Base-by-base conservation (phyloP, 805 yeast species). In the Priceomyces medius region DNA sequence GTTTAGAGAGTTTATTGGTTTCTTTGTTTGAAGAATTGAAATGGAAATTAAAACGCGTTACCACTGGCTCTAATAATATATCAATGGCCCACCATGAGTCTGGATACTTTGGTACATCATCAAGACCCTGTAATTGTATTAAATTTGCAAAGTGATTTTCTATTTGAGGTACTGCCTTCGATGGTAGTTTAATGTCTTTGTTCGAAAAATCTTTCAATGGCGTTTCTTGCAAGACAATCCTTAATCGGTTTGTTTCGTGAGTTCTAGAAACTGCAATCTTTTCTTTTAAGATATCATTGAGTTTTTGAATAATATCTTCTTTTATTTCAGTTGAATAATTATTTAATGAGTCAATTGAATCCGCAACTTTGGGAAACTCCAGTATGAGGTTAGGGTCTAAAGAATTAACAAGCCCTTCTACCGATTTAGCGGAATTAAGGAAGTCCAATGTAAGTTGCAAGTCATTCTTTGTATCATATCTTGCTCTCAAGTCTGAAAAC, bases 1-100 rank as follows among this genome's bases (percentile, higher is more conserved):
- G 90, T 51, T 80, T 80, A 43, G 82, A 81, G 19, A 78, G 53
- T 34, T 79, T 73, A 51, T 82, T 83, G 0, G 90, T 84, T 24
- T 81, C 84, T 29, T 59, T 65, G 20, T 71, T 63, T 1, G 55
- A 33, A 3, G 76, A 65, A 37, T 76, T 74, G 53, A 84, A 85
- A 54, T 85, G 88, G 60, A 63, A 85, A 31, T 68, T 62, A 53
- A 85, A 79, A 31, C 85, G 68, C 9, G 68, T 49, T 6, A 63
- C 61, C 20, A 82, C 65, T 1, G 77, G 76, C 19, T 61, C 57
- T 2, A 76, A 56, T 21, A 85, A 56, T 0, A 66, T 55, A 31
- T 69, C 73, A 31, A 81, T 60, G 0, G 79, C 77, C 77, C 83
- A 77, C 62, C 76, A 62, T 0, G 76, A 50, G 7, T 55, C 59